Base-by-base conservation (phyloP, 2,329 filamentous ascomycete species). In the Nemania sp. region DNA sequence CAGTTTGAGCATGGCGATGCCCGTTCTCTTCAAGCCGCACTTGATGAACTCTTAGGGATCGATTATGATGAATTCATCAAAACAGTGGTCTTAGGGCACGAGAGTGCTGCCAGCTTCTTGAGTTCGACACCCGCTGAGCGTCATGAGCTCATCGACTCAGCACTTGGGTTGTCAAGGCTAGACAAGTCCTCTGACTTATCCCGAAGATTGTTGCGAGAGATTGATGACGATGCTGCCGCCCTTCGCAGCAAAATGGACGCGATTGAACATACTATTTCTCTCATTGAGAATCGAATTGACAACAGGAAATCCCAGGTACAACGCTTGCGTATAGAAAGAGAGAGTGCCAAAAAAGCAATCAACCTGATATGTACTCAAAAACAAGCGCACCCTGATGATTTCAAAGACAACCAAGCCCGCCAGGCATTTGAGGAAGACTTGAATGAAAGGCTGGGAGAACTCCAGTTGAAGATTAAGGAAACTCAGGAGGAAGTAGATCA, bases 61-160 rank as follows among this genome's bases (percentile, higher is more conserved):
- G 63, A 70, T 54, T 72, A 65, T 43, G 64, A 65, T 3, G 67
- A 66, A 3, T 71, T 65, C 47, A 59, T 67, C n/a, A 62, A 64
- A 57, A 69, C 62, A 3, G 61, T 70, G 2, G 54, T 71, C n/a
- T 59, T 71, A 6, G 67, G 67, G 14, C 65, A 69, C 34, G 66
- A 69, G 41, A 68, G 67, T 24, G 60, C 65, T 12, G 57, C 60
- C 3, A 66, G 68, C 28, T 72, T 72, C 48, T 56, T 72, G 34
- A 68, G 59, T 50, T 63, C 66, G 2, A 66, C 62, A 3, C 45
- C 62, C 2, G 23, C 57, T 3, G 59, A 69, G 54, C 62, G 65
- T 41, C 62, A 67, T 9, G 63, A 68, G n/a, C 46, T 70, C 20
- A 68, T 70, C 20, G 64, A 70, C 54, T 56, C 64, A 7, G 52